These are phyloP conservation scores for Fusarium sp. DNA, from an alignment of 2,329 filamentous ascomycete species.

Conservation along the genomic window DNA sequence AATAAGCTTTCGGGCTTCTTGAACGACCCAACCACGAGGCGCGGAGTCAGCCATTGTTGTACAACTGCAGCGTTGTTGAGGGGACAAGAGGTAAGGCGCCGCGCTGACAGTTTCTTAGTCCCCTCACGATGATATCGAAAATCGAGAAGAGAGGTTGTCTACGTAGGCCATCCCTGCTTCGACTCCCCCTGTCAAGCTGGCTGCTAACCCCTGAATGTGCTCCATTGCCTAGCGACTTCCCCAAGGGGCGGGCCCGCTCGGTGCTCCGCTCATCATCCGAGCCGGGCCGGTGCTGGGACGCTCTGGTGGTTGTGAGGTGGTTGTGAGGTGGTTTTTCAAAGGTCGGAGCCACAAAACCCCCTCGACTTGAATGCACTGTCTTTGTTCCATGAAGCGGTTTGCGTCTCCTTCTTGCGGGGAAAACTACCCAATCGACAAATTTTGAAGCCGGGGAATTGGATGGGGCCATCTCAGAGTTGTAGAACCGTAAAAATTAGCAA, in stretches of 20 bases:
- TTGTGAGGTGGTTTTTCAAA: conserved; percentile 12
- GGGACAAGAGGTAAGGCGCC: conserved; percentile 20
- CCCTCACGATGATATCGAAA: conserved; percentile 23
- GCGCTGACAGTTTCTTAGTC: conserved; percentile 18
- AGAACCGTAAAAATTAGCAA: conserved; percentile 4
- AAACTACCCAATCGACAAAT: conserved; percentile 28
- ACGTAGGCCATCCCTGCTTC: conserved; percentile 13
- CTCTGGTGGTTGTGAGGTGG: conserved; percentile 23
- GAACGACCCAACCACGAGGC: conserved; percentile 14
- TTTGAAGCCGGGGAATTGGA: conserved; percentile 11
- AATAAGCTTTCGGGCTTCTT: conserved; percentile 10
- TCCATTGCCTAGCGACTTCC: conserved; percentile 30
- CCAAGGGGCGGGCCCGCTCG: conserved; percentile 36
- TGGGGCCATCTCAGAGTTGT: conserved; percentile 21
- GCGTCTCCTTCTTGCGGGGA: conserved; percentile 19
- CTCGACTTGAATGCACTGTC: conserved; percentile 32
- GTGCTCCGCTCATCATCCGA: conserved; percentile 46
- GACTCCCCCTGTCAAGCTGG: conserved; percentile 29
- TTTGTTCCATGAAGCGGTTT: conserved; percentile 21
- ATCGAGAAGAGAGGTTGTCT: conserved; percentile 30
- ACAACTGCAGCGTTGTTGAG: conserved; percentile 7
- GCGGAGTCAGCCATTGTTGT: conserved; percentile 10
- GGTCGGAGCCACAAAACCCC: conserved; percentile 33
- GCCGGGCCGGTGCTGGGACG: conserved; percentile 44
- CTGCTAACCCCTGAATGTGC: conserved; percentile 16